These are phyloP conservation scores for Alternaria triticina DNA, from an alignment of 2,329 filamentous ascomycete genomes.

Conservation along the genomic window DNA sequence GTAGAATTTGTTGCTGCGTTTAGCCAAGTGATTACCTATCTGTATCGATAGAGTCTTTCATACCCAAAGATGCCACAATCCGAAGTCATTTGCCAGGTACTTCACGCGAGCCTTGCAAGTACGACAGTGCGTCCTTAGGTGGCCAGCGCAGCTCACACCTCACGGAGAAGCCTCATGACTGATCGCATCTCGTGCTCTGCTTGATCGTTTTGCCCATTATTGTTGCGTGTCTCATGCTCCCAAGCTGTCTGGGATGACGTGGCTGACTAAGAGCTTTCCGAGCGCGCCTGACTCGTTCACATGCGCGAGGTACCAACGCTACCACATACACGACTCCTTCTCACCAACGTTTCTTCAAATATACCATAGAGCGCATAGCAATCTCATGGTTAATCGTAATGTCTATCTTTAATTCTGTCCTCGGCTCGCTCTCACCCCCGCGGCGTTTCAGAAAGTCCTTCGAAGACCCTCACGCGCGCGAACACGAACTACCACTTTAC, in stretches of 20 bases:
- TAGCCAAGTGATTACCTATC: background rate
- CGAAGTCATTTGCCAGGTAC: background rate
- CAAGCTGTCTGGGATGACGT: background rate
- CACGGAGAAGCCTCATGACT: background rate
- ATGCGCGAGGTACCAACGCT: slow-evolving; percentile 28
- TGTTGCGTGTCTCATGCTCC: background rate
- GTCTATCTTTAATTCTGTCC: slow-evolving; percentile 45
- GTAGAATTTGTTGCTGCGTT: background rate
- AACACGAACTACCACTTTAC: slow-evolving; percentile 45
- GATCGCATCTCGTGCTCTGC: background rate
- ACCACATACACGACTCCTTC: slow-evolving; percentile 21
- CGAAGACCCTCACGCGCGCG: slow-evolving; percentile 43
- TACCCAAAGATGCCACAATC: background rate
- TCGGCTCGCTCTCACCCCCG: slow-evolving; percentile 45
- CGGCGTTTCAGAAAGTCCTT: slow-evolving; percentile 44
- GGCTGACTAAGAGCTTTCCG: slow-evolving; percentile 30
- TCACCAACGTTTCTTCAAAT: slow-evolving; percentile 1
- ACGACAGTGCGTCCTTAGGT: background rate
- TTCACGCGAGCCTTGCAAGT: background rate
- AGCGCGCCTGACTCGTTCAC: slow-evolving; percentile 40
- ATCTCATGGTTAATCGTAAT: slow-evolving; percentile 19
- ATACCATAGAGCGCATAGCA: background rate
- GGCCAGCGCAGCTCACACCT: background rate
- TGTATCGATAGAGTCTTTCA: background rate
- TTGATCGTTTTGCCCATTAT: background rate